A percentile compares a stretch with the other conserved stretches of the same genome.
phyloP scores from a whole-genome alignment of 306 rosid genomes.

The Lathyrus sativus region DNA sequence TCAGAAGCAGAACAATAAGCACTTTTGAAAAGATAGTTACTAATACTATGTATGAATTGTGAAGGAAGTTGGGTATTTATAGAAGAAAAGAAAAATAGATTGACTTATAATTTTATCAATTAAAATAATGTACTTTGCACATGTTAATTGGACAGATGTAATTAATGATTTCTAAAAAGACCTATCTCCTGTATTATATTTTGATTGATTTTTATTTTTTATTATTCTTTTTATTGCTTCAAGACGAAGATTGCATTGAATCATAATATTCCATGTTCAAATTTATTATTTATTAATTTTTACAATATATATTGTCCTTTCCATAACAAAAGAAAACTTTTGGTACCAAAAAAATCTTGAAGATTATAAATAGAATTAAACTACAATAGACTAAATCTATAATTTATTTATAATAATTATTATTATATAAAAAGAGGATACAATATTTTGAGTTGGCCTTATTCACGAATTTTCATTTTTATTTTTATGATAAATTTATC shows the following conservation, averaged over 20 bases:
- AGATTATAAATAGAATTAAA: too few species aligned
- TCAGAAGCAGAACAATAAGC: background rate
- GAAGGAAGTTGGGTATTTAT: slow-evolving; percentile 15
- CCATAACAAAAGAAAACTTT: too few species aligned
- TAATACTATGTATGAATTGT: background rate
- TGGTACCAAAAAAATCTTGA: too few species aligned
- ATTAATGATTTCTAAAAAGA: background rate
- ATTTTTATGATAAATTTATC: too few species aligned
- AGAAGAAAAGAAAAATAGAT: background rate
- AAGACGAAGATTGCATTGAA: background rate
- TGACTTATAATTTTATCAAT: background rate
- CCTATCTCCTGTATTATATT: background rate
- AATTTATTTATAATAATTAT: too few species aligned
- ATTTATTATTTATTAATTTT: too few species aligned
- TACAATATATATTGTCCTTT: too few species aligned
- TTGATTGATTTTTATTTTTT: background rate
- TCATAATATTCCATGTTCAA: too few species aligned
- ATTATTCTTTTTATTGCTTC: background rate
- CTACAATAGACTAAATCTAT: too few species aligned
- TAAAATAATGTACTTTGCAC: background rate
- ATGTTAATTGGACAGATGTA: background rate
- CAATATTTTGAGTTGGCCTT: too few species aligned
- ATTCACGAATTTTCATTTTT: too few species aligned
- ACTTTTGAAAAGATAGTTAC: background rate
- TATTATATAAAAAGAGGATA: too few species aligned